These are phyloP conservation scores for Candida loeiensis DNA, from an alignment of 805 yeast genomes.

Conservation along the genomic window DNA sequence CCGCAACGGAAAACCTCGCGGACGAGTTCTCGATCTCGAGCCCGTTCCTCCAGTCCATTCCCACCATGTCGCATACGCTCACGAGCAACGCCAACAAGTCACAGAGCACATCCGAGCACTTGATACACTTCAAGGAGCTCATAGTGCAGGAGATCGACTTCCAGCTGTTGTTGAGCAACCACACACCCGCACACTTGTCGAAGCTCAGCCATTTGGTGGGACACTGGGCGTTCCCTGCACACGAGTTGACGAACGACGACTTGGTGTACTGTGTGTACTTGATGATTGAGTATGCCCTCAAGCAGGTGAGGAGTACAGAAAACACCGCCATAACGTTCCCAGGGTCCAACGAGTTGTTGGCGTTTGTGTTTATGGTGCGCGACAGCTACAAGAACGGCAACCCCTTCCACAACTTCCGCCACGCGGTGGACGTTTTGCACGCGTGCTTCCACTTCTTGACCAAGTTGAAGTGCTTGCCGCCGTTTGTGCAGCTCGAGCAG, in stretches of 20 bases:
- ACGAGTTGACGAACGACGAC: slow-evolving; percentile 61
- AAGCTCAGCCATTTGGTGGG: slow-evolving; percentile 43
- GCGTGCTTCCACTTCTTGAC: slow-evolving; percentile 70
- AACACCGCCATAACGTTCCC: slow-evolving; percentile 2
- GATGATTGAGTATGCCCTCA: slow-evolving; percentile 48
- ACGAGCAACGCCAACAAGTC: slow-evolving; percentile 25
- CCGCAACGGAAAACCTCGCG: slow-evolving; percentile 21
- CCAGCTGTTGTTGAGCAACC: slow-evolving; percentile 22
- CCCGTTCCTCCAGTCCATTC: slow-evolving; percentile 22
- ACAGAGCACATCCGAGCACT: slow-evolving; percentile 17
- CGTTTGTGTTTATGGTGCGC: slow-evolving; percentile 63
- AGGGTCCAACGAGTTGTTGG: slow-evolving; percentile 44
- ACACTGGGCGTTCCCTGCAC: slow-evolving; percentile 71
- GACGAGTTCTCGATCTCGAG: slow-evolving; percentile 14
- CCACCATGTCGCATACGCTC: slow-evolving; percentile 36
- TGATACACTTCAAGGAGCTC: slow-evolving; percentile 22
- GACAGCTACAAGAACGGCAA: slow-evolving; percentile 80
- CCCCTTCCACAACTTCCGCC: slow-evolving; percentile 92
- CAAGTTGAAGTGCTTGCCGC: slow-evolving; percentile 38
- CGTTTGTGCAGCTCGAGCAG: slow-evolving; percentile 31
- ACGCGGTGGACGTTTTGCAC: slow-evolving; percentile 93
- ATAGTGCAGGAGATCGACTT: slow-evolving; percentile 32
- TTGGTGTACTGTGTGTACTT: slow-evolving; percentile 55
- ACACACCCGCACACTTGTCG: slow-evolving; percentile 22
- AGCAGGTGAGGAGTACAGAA: slow-evolving; percentile 21